Conservation (phyloP, 2,329 filamentous ascomycete species). For the Aspergillus aculeatus region DNA sequence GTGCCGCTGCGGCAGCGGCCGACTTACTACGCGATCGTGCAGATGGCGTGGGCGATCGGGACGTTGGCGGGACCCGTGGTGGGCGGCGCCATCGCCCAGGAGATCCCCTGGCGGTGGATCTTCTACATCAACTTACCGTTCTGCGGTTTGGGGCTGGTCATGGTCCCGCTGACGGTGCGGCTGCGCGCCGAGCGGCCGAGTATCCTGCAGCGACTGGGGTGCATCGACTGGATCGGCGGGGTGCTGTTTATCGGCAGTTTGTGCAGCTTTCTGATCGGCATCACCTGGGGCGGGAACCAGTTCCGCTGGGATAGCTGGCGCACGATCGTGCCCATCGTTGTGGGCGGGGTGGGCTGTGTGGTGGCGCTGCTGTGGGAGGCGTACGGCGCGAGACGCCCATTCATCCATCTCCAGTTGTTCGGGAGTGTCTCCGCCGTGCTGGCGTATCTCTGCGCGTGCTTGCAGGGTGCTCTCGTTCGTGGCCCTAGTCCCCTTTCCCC, state of each 20-base stretch:
- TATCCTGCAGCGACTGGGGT: background rate
- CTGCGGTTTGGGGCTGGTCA: slow-evolving; percentile 19
- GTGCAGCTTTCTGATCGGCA: slow-evolving; percentile 14
- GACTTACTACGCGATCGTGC: slow-evolving; percentile 24
- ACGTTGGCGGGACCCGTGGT: slow-evolving; percentile 27
- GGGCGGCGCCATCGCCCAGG: slow-evolving; percentile 28
- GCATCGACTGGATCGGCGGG: slow-evolving; percentile 17
- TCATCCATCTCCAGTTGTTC: background rate
- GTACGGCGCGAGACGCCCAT: background rate
- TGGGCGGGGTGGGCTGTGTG: slow-evolving; percentile 46
- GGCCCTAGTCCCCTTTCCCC: background rate
- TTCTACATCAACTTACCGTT: slow-evolving; percentile 32
- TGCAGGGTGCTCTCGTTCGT: background rate
- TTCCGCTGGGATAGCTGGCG: slow-evolving; percentile 56
- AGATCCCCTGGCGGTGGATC: slow-evolving; percentile 28
- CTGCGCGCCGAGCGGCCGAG: background rate
- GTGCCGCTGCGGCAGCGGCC: slow-evolving; percentile 31
- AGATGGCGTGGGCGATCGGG: slow-evolving; percentile 24
- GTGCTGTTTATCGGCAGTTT: slow-evolving; percentile 14
- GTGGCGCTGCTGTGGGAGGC: background rate
- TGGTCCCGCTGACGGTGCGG: slow-evolving; percentile 7
- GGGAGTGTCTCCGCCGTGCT: background rate
- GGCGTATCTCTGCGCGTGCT: background rate
- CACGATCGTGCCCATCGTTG: slow-evolving; percentile 56
- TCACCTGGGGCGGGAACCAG: slow-evolving; percentile 21